These are phyloP conservation scores for Rhododendron vialii DNA, from an alignment of 148 eudicot species.

Conservation along the genomic window DNA sequence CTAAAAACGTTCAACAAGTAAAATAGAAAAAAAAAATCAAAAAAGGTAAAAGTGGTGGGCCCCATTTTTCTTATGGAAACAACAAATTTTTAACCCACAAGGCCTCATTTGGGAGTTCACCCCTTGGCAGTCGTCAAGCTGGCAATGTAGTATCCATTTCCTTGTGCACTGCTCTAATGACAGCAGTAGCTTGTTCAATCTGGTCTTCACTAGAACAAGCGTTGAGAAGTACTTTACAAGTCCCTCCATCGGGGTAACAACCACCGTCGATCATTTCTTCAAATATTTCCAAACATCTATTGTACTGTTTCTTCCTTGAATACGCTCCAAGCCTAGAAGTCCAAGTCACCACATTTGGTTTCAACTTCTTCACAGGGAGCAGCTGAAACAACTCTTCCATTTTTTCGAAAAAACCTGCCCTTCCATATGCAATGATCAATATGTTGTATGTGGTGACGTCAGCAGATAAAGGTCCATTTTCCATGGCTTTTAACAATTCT, in stretches of 20 bases:
- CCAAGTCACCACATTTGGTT: slow-evolving; percentile 79
- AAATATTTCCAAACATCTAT: slow-evolving; percentile 61
- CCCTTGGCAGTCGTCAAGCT: slow-evolving; percentile 4
- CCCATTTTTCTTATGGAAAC: not conserved
- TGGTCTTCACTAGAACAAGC: slow-evolving; percentile 77
- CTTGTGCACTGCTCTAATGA: slow-evolving; percentile 75
- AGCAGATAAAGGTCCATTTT: slow-evolving; percentile 30
- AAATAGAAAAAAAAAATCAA: not conserved
- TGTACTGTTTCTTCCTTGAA: slow-evolving; percentile 72
- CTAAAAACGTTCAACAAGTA: not conserved
- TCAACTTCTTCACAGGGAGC: slow-evolving; percentile 42
- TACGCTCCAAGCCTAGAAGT: slow-evolving; percentile 88
- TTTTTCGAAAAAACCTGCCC: slow-evolving; percentile 69
- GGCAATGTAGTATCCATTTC: slow-evolving; percentile 21
- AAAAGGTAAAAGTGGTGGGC: not conserved
- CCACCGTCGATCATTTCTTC: slow-evolving; percentile 86
- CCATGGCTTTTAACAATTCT: slow-evolving; percentile 60
- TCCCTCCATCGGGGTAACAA: slow-evolving; percentile 87
- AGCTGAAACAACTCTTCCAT: slow-evolving; percentile 71
- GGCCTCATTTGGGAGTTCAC: not conserved
- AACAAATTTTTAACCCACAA: not conserved
- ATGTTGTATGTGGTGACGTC: slow-evolving; percentile 84
- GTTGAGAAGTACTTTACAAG: slow-evolving; percentile 76
- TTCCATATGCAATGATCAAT: slow-evolving; percentile 63
- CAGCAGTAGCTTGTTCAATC: slow-evolving; percentile 60